These are phyloP conservation scores for Eucommia ulmoides DNA, from an alignment of 257 asterid species.

Conservation along the genomic window DNA sequence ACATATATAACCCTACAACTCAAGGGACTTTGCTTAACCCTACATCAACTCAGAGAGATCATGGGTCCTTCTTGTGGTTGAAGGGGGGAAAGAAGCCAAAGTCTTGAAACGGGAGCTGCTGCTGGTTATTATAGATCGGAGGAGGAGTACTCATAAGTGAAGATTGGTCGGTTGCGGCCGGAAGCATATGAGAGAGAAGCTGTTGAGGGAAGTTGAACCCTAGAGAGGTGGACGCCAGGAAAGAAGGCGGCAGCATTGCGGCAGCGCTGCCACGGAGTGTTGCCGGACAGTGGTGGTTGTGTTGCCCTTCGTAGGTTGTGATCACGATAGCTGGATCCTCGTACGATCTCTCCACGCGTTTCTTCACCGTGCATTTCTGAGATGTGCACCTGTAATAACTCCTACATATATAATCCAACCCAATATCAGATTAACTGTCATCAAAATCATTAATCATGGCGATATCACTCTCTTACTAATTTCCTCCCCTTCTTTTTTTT, in stretches of 20 bases:
- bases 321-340: conserved; percentile 68
- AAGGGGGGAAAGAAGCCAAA: neutral
- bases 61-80: neutral
- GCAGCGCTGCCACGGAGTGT: conserved; percentile 44
- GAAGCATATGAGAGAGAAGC: conserved; percentile 22
- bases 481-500: neutral
- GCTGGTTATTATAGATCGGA: neutral
- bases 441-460: neutral
- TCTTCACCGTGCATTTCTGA: conserved; percentile 74
- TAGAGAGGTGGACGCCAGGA: conserved; percentile 18
- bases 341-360: conserved; percentile 69
- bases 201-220: conserved; percentile 19
- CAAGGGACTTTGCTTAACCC: too few relatives aligned
- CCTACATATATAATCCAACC: conserved; percentile 37
- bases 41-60: too few relatives aligned
- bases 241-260: conserved; percentile 33
- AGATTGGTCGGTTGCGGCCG: conserved; percentile 8
- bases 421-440: neutral
- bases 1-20: too few relatives aligned
- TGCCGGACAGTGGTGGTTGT: conserved; percentile 79
- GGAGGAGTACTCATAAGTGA: conserved; percentile 2
- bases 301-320: conserved; percentile 89
- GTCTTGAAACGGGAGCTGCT: neutral
- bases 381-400: conserved; percentile 78
- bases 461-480: too few relatives aligned